Percentiles rank a stretch among this genome's conserved stretches.
phyloP scores from a whole-genome alignment of 2,329 filamentous ascomycete species.

The Botryotinia globosa region DNA sequence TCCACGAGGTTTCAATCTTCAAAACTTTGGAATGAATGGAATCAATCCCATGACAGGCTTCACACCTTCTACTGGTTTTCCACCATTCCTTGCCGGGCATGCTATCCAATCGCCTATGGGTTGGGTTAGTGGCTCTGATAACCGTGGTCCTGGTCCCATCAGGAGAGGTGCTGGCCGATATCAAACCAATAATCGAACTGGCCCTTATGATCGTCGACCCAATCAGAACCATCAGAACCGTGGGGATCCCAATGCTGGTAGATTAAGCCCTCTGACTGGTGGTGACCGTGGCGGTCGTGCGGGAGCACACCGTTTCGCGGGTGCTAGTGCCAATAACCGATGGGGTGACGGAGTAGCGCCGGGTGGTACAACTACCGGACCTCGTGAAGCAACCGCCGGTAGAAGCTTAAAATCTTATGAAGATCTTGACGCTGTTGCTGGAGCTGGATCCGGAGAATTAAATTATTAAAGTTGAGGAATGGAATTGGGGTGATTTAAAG shows the following conservation, averaged over 20 bases:
- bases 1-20: conserved; percentile 85
- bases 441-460: conserved; percentile 74
- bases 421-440: conserved; percentile 83
- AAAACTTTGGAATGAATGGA: conserved; percentile 62
- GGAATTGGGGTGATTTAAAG: not conserved
- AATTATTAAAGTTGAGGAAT: conserved; percentile 64
- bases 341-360: conserved; percentile 70
- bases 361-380: conserved; percentile 73
- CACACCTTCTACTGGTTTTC: conserved; percentile 47
- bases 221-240: conserved; percentile 48
- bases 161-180: conserved; percentile 64
- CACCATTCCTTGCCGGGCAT: conserved; percentile 53
- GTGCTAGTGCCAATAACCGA: conserved; percentile 51
- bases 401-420: conserved; percentile 96
- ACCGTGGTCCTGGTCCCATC: conserved; percentile 62
- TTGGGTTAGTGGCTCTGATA: conserved; percentile 51
- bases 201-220: conserved; percentile 70
- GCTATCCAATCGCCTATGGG: conserved; percentile 42
- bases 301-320: conserved; percentile 49
- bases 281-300: conserved; percentile 32
- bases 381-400: conserved; percentile 87
- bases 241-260: conserved; percentile 47
- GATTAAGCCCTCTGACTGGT: conserved; percentile 45
- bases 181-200: conserved; percentile 59
- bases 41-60: conserved; percentile 60